Base-by-base conservation (phyloP, 495 filamentous ascomycete species). In the Penicillium verhagenii region DNA sequence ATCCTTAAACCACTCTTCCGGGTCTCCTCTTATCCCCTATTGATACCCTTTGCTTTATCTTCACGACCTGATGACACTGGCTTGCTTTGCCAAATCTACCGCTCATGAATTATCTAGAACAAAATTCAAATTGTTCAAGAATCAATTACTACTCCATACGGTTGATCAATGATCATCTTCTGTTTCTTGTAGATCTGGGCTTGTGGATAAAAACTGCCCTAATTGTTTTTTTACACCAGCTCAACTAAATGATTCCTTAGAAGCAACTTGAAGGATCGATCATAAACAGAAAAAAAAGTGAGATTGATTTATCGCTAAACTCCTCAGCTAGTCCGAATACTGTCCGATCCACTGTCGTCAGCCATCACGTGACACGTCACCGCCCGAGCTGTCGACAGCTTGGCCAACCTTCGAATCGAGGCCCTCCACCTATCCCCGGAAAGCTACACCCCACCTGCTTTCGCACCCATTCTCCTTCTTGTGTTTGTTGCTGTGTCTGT, bases 331-430 rank as follows among this genome's bases (percentile, higher is more conserved):
- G n/a, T n/a, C n/a, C n/a, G n/a, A n/a, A n/a, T n/a, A n/a, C n/a
- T n/a, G n/a, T n/a, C n/a, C n/a, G 18, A 16, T 19, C 37, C 37
- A 39, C 37, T 45, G 42, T 45, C 42, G 42, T 45, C 42, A 45
- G 50, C 29, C 33, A 57, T 65, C 64, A 67, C 64, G 64, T 65
- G 61, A 43, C 21, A 43, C 45, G 56, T 67, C 58, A 67, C 64
- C 64, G 64, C 64, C 64, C 61, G 39, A 63, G 63, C 65, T 63
- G 54, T 54, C 29, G 62, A 65, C 65, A 68, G 65, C 65, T 65
- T 57, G 55, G 52, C 60, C 55, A 63, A 61, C 62, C 59, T 57
- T 59, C 59, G 50, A 43, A 23, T 45, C 42, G 42, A 45, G 47
- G 31, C 49, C 66, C 56, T 55, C 62, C 60, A 51, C 48, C 47